Base-by-base conservation (phyloP, 352 stramenopile species). In the Globisporangium uncinulatum region DNA sequence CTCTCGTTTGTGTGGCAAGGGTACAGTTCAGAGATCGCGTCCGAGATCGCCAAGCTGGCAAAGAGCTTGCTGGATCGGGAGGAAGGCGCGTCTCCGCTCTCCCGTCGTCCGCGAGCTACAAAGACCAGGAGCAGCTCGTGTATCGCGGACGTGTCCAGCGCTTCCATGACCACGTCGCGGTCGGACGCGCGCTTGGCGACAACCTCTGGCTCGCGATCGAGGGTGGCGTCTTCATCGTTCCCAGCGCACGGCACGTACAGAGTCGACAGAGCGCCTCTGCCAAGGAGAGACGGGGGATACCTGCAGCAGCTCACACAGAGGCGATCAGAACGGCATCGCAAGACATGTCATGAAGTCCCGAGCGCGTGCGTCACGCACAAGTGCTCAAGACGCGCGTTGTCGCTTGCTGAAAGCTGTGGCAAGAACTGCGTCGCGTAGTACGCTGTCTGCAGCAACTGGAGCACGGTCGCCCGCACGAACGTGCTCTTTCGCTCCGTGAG, bases 81-180 rank as follows among this genome's bases (percentile, higher is more conserved):
- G 14, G 15, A 46, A 7, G 47, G 24, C 24, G 24, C 11, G 4
- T 52, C 41, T 21, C 8, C 29, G 54, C 20, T 20, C 4, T 6
- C 20, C 10, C 51, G 55, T 8, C 48, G 52, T 57, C 56, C 68
- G 1, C 71, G 62, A 37, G 63, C 63, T 24, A 75, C 55, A 37
- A 75, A 75, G 3, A 69, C 29, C 31, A 79, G 55, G 36, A 79
- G 51, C 11, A 79, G 66, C 34, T 79, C 69, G 15, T 79, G 71
- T 19, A 77, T 56, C 24, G 50, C 48, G 34, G 46, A 31, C 14
- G 65, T 39, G 39, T 60, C 54, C n/a, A 79, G 60, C 46, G 63
- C 20, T 2, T 51, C 10, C 69, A 77, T 74, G 11, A 29, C 51
- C 19, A 47, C 21, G 20, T 39, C 59, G n/a, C 34, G n/a, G 10